Evolutionary conservation across 805 yeast genomes (phyloP).

Genomic region (Metschnikowia drakensbergensis): DNA sequence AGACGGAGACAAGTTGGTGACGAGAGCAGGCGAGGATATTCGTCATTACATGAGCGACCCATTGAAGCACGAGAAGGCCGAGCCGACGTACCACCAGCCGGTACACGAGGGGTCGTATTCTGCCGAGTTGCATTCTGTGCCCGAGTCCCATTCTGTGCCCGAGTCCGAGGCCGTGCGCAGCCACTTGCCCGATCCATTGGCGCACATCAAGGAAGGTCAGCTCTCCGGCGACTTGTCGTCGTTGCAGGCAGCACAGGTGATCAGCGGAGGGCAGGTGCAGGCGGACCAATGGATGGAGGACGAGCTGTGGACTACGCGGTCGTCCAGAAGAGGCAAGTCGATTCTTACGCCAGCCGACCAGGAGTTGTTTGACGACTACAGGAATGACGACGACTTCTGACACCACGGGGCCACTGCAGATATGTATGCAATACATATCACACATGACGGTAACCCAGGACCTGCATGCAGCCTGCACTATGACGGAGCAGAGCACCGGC

Average conservation of each 20-base stretch:
- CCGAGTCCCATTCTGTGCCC: neutral
- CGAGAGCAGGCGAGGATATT: slow-evolving; percentile 36
- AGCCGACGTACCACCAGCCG: slow-evolving; percentile 14
- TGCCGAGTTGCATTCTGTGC: neutral
- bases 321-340: slow-evolving; percentile 5
- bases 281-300: slow-evolving; percentile 36
- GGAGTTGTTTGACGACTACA: slow-evolving; percentile 41
- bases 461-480: neutral
- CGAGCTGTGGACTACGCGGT: slow-evolving; percentile 17
- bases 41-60: slow-evolving; percentile 22
- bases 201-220: slow-evolving; percentile 41
- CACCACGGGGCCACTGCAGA: neutral
- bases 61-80: slow-evolving; percentile 8
- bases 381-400: slow-evolving; percentile 27
- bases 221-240: slow-evolving; percentile 28
- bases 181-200: slow-evolving; percentile 42
- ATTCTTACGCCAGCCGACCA: slow-evolving; percentile 31
- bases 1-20: slow-evolving; percentile 38
- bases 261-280: slow-evolving; percentile 40
- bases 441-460: neutral
- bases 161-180: slow-evolving; percentile 18
- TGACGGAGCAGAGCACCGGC: neutral
- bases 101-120: slow-evolving; percentile 3
- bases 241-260: slow-evolving; percentile 36
- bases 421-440: too few species aligned